A percentile compares a stretch with the other conserved stretches of the same genome.
Conservation (phyloP, 2,329 filamentous ascomycete genomes). For the Fusarium praegraminearum region DNA sequence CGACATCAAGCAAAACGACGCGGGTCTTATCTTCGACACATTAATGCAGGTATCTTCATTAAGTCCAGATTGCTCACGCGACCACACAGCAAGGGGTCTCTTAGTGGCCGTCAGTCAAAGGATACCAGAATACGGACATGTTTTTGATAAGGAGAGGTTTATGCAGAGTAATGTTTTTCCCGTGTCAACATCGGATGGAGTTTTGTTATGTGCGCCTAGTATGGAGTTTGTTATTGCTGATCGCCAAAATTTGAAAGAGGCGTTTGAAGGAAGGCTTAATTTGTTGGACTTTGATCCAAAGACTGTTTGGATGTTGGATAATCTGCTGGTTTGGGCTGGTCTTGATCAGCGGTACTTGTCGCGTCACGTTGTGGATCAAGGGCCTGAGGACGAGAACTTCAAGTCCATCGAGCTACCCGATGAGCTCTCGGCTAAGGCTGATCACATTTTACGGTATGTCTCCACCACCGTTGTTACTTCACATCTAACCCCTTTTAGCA, state of each 20-base stretch:
- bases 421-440: slow-evolving; percentile 37
- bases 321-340: slow-evolving; percentile 37
- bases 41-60: slow-evolving; percentile 32
- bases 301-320: slow-evolving; percentile 40
- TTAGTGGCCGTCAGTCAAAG: slow-evolving; percentile 32
- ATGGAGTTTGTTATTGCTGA: slow-evolving; percentile 42
- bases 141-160: slow-evolving; percentile 37
- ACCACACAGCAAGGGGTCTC: slow-evolving; percentile 32
- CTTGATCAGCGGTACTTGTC: slow-evolving; percentile 41
- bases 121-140: slow-evolving; percentile 36
- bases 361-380: slow-evolving; percentile 29
- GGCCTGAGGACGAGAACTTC: slow-evolving; percentile 16
- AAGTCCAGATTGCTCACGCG: slow-evolving; percentile 28
- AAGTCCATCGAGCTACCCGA: slow-evolving; percentile 35
- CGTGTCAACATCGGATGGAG: slow-evolving; percentile 20
- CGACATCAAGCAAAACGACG: slow-evolving; percentile 30
- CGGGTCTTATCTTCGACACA: slow-evolving; percentile 35
- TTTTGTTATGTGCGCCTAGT: slow-evolving; percentile 35
- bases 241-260: slow-evolving; percentile 34
- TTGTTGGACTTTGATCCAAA: slow-evolving; percentile 36
- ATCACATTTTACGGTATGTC: slow-evolving; percentile 35
- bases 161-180: slow-evolving; percentile 33
- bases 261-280: slow-evolving; percentile 34
- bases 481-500: not conserved
- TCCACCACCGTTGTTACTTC: fast-evolving